phyloP scores from a whole-genome alignment of 148 eudicot species.

The Rhododendron mucronatum region DNA sequence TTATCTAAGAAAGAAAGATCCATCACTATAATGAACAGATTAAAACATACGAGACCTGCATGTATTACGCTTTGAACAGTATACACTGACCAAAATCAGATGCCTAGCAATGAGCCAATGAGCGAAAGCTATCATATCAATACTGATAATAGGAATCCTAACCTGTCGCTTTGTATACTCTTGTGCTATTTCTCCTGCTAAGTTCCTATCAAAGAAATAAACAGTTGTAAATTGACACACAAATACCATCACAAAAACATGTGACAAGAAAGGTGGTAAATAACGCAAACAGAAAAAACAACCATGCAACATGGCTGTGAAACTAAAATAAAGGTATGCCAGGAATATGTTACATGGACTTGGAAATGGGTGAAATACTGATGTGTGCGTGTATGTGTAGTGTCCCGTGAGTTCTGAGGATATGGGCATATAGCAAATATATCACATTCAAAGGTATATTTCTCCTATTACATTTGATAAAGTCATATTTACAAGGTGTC shows the following conservation, averaged over 20 bases:
- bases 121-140: not conserved
- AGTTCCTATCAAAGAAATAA: constrained; percentile 47
- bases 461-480: not conserved
- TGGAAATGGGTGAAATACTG: not conserved
- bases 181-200: constrained; percentile 88
- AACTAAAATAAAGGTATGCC: not conserved
- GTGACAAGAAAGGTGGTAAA: not conserved
- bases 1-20: not conserved
- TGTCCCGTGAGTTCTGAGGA: not conserved
- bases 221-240: not conserved
- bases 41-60: not conserved
- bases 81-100: not conserved
- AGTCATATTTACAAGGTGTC: not conserved
- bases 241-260: not conserved
- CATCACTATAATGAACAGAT: not conserved
- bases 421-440: not conserved
- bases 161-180: constrained; percentile 81
- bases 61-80: not conserved
- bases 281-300: not conserved
- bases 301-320: not conserved
- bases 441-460: not conserved
- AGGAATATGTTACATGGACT: not conserved
- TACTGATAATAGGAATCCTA: constrained; percentile 7
- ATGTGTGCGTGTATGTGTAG: not conserved
- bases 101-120: not conserved